Evolutionary conservation across 2,329 filamentous ascomycete species (phyloP).

Genomic region (Cytospora leucostoma): DNA sequence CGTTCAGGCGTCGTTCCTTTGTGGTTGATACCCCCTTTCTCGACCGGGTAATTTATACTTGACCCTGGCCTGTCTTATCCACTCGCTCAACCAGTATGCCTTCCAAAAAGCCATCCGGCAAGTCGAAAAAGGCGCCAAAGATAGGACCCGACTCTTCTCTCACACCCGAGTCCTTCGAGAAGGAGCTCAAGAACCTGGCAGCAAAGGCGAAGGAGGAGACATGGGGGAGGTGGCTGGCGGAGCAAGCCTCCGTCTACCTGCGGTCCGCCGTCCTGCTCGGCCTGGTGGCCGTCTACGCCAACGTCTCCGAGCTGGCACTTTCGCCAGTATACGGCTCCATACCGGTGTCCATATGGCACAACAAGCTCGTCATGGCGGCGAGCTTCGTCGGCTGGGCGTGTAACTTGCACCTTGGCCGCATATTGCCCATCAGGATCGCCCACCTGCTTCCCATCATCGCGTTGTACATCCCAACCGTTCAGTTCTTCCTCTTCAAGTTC

Average conservation of each 20-base stretch:
- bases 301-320: slow-evolving; percentile 73
- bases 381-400: slow-evolving; percentile 72
- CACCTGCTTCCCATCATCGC: slow-evolving; percentile 71
- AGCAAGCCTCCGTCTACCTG: slow-evolving; percentile 45
- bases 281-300: slow-evolving; percentile 65
- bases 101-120: slow-evolving; percentile 31
- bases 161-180: slow-evolving; percentile 55
- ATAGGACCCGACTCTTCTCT: slow-evolving; percentile 41
- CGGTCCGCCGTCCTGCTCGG: slow-evolving; percentile 49
- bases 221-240: slow-evolving; percentile 36
- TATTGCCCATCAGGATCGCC: slow-evolving; percentile 51
- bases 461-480: slow-evolving; percentile 71
- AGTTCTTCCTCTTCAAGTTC: slow-evolving; percentile 68
- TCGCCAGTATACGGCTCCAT: slow-evolving; percentile 89
- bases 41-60: background rate
- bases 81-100: slow-evolving; percentile 34
- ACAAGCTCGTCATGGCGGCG: slow-evolving; percentile 63
- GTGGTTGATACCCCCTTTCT: background rate
- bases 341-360: slow-evolving; percentile 72
- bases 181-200: slow-evolving; percentile 55
- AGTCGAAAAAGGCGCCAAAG: slow-evolving; percentile 24
- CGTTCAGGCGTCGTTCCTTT: background rate
- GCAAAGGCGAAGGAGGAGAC: slow-evolving; percentile 44
- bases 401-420: slow-evolving; percentile 57
- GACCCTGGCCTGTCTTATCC: background rate